Evolutionary conservation across 2,329 filamentous ascomycete genomes (phyloP).

Genomic region (Diaporthe vaccinii): DNA sequence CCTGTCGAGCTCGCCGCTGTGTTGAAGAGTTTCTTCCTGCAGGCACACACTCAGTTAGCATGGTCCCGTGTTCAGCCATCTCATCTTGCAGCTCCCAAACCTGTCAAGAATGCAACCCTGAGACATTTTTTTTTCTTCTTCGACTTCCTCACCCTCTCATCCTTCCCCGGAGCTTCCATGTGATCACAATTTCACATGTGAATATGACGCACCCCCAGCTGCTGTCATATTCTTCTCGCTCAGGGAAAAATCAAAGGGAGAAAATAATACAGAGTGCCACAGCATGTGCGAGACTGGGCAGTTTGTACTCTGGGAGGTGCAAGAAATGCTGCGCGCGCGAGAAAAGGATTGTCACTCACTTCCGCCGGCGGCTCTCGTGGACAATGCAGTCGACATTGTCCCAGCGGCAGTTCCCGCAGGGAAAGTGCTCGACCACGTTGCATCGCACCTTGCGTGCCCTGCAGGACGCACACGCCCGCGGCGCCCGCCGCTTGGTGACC

Average conservation of each 20-base stretch:
- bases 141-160: neutral
- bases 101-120: slow-evolving; percentile 27
- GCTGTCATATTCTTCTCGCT: slow-evolving; percentile 18
- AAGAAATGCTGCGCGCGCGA: slow-evolving; percentile 2
- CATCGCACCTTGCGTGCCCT: slow-evolving; percentile 91
- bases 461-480: slow-evolving; percentile 90
- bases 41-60: slow-evolving; percentile 27
- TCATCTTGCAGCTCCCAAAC: slow-evolving; percentile 16
- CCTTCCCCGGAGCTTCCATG: slow-evolving; percentile 31
- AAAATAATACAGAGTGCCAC: neutral
- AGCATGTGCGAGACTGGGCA: slow-evolving; percentile 3
- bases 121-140: slow-evolving; percentile 4
- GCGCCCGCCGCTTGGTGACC: slow-evolving; percentile 83
- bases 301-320: neutral
- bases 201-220: slow-evolving; percentile 28
- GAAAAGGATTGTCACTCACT: slow-evolving; percentile 68
- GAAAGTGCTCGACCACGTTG: slow-evolving; percentile 90
- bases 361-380: slow-evolving; percentile 86
- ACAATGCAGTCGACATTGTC: slow-evolving; percentile 84
- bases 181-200: slow-evolving; percentile 43
- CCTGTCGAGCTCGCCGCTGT: slow-evolving; percentile 48
- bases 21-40: slow-evolving; percentile 60
- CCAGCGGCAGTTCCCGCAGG: slow-evolving; percentile 88
- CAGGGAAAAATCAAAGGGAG: neutral
- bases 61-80: slow-evolving; percentile 24